phyloP scores from a whole-genome alignment of 441 rosid genomes.

The Hura crepitans region DNA sequence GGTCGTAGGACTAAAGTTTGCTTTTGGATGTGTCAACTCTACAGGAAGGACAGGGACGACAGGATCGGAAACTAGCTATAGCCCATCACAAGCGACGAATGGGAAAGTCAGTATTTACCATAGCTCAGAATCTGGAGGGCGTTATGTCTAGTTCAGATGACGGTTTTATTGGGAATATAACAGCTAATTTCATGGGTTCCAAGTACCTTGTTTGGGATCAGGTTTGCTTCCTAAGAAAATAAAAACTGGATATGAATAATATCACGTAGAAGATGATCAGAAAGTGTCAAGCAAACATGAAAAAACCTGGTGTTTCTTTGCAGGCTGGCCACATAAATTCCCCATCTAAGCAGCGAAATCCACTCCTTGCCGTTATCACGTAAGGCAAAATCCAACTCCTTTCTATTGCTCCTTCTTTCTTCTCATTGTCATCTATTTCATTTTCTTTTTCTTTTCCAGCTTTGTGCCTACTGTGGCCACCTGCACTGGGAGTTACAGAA shows the following conservation, averaged over 20 bases:
- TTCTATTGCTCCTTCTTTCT: neutral
- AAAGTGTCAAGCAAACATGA: neutral
- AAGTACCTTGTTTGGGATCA: conserved; percentile 79
- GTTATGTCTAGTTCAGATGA: conserved; percentile 61
- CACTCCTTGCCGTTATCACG: conserved; percentile 68
- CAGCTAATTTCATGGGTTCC: conserved; percentile 82
- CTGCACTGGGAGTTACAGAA: conserved; percentile 76
- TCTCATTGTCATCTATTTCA: neutral
- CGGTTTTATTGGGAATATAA: conserved; percentile 61
- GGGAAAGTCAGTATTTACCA: conserved; percentile 58
- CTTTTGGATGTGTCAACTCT: conserved; percentile 20
- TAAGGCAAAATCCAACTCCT: conserved; percentile 33
- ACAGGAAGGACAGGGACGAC: conserved; percentile 88
- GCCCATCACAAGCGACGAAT: conserved; percentile 60
- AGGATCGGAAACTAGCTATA: conserved; percentile 80
- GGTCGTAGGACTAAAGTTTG: neutral
- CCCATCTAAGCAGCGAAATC: conserved; percentile 41
- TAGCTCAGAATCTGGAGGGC: conserved; percentile 72
- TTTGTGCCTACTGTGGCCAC: conserved; percentile 75
- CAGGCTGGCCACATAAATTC: conserved; percentile 45
- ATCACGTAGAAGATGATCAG: neutral
- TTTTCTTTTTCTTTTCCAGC: conserved; percentile 33
- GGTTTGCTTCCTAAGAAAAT: conserved; percentile 31
- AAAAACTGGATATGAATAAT: neutral
- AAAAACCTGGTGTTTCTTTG: conserved; percentile 12